Conservation (phyloP, 345 rosid species). For the Trapa bicornis region DNA sequence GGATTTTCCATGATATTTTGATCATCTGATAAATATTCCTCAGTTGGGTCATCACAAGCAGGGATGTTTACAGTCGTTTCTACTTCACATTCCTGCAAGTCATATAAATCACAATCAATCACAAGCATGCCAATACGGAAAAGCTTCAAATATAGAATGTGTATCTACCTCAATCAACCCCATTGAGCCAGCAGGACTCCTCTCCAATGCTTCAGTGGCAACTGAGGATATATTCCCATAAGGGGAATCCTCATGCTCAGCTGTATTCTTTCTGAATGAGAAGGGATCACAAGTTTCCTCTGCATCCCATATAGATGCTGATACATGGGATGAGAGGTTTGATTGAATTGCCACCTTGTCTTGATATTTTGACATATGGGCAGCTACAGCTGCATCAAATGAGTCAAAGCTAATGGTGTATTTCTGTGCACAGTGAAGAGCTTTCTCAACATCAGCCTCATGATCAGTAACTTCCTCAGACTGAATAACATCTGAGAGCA, state of each 20-base stretch:
- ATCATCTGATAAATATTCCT: conserved; percentile 34
- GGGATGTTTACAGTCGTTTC: conserved; percentile 22
- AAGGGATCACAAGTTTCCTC: conserved; percentile 98
- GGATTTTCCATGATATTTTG: conserved; percentile 26
- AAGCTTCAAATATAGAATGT: neutral
- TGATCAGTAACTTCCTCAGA: conserved; percentile 24
- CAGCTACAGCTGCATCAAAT: conserved; percentile 97
- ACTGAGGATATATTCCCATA: conserved; percentile 20
- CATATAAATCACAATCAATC: neutral
- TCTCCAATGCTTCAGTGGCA: conserved; percentile 17
- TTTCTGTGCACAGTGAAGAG: conserved; percentile 43
- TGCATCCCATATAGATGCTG: conserved; percentile 77
- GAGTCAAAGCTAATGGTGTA: conserved; percentile 78
- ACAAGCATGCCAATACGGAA: neutral
- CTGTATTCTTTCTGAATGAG: conserved; percentile 44
- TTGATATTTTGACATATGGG: conserved; percentile 75
- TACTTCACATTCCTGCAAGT: conserved; percentile 29
- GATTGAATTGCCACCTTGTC: conserved; percentile 37
- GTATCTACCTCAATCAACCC: conserved; percentile 32
- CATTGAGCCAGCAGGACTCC: conserved; percentile 14
- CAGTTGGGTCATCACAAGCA: conserved; percentile 30
- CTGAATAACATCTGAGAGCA: conserved; percentile 61
- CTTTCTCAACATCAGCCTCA: conserved; percentile 28
- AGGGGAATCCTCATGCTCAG: conserved; percentile 18
- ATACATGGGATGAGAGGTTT: conserved; percentile 26